A percentile compares a stretch with the other conserved stretches of the same genome.
phyloP scores from a whole-genome alignment of 768 basidiomycete species.

The Floccularia luteovirens region DNA sequence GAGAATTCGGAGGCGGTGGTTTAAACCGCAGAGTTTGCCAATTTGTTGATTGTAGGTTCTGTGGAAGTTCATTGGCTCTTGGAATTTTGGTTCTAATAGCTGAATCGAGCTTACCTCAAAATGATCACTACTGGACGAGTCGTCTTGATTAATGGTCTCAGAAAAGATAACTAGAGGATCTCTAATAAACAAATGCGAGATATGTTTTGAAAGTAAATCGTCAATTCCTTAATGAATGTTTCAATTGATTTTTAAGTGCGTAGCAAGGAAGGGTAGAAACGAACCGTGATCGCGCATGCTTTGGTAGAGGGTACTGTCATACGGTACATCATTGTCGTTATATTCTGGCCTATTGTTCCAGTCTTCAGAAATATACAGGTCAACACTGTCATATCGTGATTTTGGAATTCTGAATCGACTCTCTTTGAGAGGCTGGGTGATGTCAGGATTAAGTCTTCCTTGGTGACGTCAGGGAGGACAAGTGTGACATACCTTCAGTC shows the following conservation, averaged over 20 bases:
- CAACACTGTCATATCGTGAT: constrained; percentile 95
- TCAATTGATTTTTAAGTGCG: background rate
- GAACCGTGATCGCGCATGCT: constrained; percentile 73
- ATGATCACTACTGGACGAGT: constrained; percentile 81
- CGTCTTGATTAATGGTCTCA: constrained; percentile 91
- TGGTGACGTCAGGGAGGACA: background rate
- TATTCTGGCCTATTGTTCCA: constrained; percentile 90
- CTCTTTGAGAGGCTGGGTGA: constrained; percentile 62
- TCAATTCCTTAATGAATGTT: constrained; percentile 61
- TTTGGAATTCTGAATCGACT: constrained; percentile 82
- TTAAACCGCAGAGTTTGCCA: constrained; percentile 99
- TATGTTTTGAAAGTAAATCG: constrained; percentile 79
- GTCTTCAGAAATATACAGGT: constrained; percentile 84
- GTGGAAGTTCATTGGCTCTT: constrained; percentile 1
- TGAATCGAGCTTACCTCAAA: constrained; percentile 61
- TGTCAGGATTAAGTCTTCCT: constrained; percentile 3
- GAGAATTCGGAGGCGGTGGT: constrained; percentile 87
- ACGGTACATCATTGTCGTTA: constrained; percentile 81
- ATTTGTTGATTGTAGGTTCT: constrained; percentile 99
- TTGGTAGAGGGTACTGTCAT: constrained; percentile 66
- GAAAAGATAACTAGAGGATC: constrained; percentile 95
- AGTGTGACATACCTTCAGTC: constrained; percentile 51
- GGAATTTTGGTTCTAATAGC: background rate
- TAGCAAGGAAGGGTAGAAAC: constrained; percentile 10
- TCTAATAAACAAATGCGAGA: constrained; percentile 94